Conservation (phyloP, 2,329 filamentous ascomycete species). For the Ophiostoma pallidulum region DNA sequence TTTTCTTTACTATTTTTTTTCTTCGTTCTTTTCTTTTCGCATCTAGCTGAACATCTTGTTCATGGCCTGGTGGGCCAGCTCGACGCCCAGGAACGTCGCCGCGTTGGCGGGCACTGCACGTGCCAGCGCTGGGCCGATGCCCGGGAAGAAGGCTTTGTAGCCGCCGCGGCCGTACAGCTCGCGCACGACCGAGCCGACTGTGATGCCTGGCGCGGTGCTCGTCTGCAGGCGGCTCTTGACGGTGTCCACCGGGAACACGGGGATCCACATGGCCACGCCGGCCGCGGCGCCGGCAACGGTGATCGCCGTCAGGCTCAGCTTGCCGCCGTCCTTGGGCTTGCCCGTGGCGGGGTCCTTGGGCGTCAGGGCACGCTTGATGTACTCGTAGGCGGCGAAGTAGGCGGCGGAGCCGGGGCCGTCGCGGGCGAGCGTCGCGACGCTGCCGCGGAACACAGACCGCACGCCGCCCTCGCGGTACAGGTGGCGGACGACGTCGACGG, state of each 20-base stretch:
- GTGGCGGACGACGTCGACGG: slow-evolving; percentile 82
- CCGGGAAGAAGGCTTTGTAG: slow-evolving; percentile 89
- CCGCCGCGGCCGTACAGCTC: slow-evolving; percentile 79
- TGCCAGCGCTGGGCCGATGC: slow-evolving; percentile 84
- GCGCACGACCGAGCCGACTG: slow-evolving; percentile 67
- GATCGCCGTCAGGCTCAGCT: slow-evolving; percentile 73
- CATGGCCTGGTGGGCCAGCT: slow-evolving; percentile 76
- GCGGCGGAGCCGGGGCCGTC: slow-evolving; percentile 89
- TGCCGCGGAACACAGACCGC: slow-evolving; percentile 85
- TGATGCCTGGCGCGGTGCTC: slow-evolving; percentile 67
- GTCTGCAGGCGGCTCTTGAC: slow-evolving; percentile 93
- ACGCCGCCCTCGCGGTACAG: slow-evolving; percentile 87
- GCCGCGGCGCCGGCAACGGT: slow-evolving; percentile 81
- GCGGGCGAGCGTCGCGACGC: slow-evolving; percentile 79
- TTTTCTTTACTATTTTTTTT: too few relatives aligned
- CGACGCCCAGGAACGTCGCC: slow-evolving; percentile 82
- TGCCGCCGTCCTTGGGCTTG: slow-evolving; percentile 51
- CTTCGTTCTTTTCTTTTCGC: not conserved
- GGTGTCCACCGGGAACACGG: slow-evolving; percentile 94
- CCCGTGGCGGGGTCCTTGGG: slow-evolving; percentile 68
- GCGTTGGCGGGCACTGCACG: slow-evolving; percentile 94
- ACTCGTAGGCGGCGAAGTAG: slow-evolving; percentile 96
- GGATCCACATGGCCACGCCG: slow-evolving; percentile 98
- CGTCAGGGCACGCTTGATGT: slow-evolving; percentile 79
- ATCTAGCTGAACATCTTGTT: slow-evolving; percentile 56